Base-by-base conservation (phyloP, 768 basidiomycete species). In the Hirschioporus abietinus region DNA sequence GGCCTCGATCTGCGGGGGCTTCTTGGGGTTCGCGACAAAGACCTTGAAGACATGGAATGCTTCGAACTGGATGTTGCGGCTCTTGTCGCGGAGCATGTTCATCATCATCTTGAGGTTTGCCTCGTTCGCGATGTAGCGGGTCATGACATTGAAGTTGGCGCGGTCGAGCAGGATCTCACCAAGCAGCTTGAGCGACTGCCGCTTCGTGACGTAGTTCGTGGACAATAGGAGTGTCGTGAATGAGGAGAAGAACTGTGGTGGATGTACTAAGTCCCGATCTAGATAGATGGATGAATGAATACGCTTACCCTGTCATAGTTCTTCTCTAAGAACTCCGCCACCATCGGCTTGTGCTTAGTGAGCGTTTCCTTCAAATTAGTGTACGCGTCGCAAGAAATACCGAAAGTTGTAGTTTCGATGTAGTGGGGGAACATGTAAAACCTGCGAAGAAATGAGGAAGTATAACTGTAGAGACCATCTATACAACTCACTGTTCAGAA, bases 21-120 rank as follows among this genome's bases (percentile, higher is more conserved):
- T 99, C 88, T 97, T 97, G 30, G 97, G 97, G 75, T 99, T 99
- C 42, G 97, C 97, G 57, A 99, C 97, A 72, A 99, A 99, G 17
- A 99, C 93, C 87, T 99, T 99, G 86, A 99, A 99, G 52, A 99
- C 97, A 73, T 99, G 97, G 79, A 99, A 99, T 1, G 97, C 96
- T 76, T 99, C 97, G 66, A 99, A 99, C 77, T 99, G 97, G 60
- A 99, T 99, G 77, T 99, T 99, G 84, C 95, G 93, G 85, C 96
- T 98, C 86, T 96, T 97, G 76, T 98, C 95, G 68, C 96, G 86
- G 66, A 99, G 82, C 66, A 99, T 84, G 77, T 99, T 99, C 97
- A 99, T 99, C 94, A 99, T 97, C 90, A 96, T 93, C 89, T 99
- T 98, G 69, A 99, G 84, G 76, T 99, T 99, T 30, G 89, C 90